Evolutionary conservation across 495 filamentous ascomycete species (phyloP).

Genomic region (Talaromyces nanjingensis): DNA sequence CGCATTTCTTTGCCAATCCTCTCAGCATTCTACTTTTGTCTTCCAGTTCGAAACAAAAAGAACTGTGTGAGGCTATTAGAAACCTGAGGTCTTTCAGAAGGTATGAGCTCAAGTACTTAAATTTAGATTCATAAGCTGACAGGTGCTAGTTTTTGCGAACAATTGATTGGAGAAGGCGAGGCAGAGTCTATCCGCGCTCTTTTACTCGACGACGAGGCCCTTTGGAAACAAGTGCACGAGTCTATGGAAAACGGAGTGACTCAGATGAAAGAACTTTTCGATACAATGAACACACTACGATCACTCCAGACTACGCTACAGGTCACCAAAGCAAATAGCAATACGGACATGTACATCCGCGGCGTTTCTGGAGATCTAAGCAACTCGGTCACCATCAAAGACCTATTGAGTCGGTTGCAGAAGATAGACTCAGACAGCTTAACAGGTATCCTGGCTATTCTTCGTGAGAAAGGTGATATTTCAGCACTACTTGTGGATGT

Average conservation of each 20-base stretch:
- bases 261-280: conserved; percentile 37
- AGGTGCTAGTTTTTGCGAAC: conserved; percentile 34
- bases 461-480: neutral
- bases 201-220: conserved; percentile 45
- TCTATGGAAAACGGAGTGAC: conserved; percentile 30
- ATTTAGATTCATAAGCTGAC: conserved; percentile 8
- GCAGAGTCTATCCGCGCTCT: conserved; percentile 32
- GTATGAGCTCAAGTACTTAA: conserved; percentile 25
- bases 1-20: conserved; percentile 88
- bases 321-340: conserved; percentile 25
- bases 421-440: conserved; percentile 38
- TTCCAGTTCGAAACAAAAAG: conserved; percentile 21
- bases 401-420: conserved; percentile 45
- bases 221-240: conserved; percentile 29
- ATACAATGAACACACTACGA: conserved; percentile 39
- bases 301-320: conserved; percentile 34
- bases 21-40: conserved; percentile 57
- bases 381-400: conserved; percentile 43
- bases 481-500: neutral
- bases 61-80: conserved; percentile 69
- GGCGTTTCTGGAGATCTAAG: conserved; percentile 51
- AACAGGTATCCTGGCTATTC: neutral
- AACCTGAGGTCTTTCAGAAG: conserved; percentile 73
- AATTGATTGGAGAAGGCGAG: conserved; percentile 34
- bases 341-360: conserved; percentile 49